Evolutionary conservation across 768 basidiomycete species (phyloP), one percentile per base, ranked within the genome.

Genomic region (Hemileccinum rubropunctum): DNA sequence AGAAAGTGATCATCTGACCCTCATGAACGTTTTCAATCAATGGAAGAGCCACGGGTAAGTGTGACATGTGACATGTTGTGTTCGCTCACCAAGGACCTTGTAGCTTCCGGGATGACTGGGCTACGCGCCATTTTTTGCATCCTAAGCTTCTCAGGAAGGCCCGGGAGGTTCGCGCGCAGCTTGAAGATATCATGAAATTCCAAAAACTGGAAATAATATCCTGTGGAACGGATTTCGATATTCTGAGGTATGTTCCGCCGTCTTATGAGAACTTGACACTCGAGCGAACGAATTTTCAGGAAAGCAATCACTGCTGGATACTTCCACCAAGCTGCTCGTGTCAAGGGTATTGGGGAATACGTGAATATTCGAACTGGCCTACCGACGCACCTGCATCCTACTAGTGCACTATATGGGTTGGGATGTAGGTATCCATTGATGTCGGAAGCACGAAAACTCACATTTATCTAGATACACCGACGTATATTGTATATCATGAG

Each of bases 131-230:
- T 67, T 99, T 98, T 74, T 66, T 98, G 45, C 97, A 99, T 65
- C 95, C 95, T 0, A 98, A 98, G 67, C 77, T 98, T 35, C 78
- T 99, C 32, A 78, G 95, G 36, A 99, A 99, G 70, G 90, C 91
- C 6, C 80, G 95, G 27, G 97, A 99, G 73, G 97, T 99, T 33
- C 84, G 97, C 27, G 82, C 80, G 3, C 97, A 99, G 72, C 79
- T 99, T 14, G 95, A 98, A 64, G 97, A 99, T 63, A 98, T 99
- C 68, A 98, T 98, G 94, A 95, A 97, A 63, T 89, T 91, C 69
- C 95, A 98, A 71, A 98, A 98, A 74, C 91, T 98, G 88, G 90
- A 89, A 42, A 69, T 92, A 18, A 80, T 91, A 58, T 92, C 93
- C 6, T 86, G 84, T 34, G 95, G 95, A 7, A 98, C 95, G 0